Evolutionary conservation across 1,284 basidiomycete genomes (phyloP).

Genomic region (Anthracocystis panici-leucophaei): DNA sequence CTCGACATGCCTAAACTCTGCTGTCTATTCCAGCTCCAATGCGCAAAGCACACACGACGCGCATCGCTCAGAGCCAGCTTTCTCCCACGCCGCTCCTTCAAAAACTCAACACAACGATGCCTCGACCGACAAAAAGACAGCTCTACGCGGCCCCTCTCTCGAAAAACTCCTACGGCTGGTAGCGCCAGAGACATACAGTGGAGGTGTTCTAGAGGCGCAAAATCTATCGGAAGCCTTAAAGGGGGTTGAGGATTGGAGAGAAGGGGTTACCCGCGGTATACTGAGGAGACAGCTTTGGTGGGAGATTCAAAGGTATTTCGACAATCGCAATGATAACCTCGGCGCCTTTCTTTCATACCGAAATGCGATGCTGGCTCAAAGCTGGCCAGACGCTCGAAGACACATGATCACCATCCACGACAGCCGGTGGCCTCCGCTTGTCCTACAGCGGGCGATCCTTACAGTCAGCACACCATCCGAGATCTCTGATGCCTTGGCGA

Average conservation of each 20-base stretch:
- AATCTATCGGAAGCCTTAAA: constrained; percentile 14
- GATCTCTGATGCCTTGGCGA: constrained; percentile 34
- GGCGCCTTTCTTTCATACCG: constrained; percentile 21
- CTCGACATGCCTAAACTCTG: neutral
- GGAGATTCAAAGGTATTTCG: constrained; percentile 9
- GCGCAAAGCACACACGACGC: neutral
- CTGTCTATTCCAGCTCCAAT: neutral
- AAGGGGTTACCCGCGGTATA: neutral
- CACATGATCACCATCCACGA: constrained; percentile 33
- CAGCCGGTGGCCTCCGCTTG: constrained; percentile 21
- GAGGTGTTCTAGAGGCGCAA: constrained; percentile 13
- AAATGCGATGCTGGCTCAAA: constrained; percentile 32
- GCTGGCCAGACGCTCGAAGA: constrained; percentile 31
- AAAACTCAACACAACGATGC: neutral
- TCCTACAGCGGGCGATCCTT: constrained; percentile 18
- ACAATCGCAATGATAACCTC: neutral
- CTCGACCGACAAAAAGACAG: neutral
- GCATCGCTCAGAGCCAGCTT: neutral
- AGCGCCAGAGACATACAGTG: constrained; percentile 8
- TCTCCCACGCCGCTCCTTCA: neutral
- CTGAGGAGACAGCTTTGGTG: neutral
- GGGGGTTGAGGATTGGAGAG: constrained; percentile 1
- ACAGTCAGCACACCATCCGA: constrained; percentile 30
- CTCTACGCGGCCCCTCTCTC: neutral
- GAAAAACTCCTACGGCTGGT: constrained; percentile 1